Percentiles rank a stretch among this genome's conserved stretches.
These are phyloP conservation scores for Gracilaria gracilis DNA, from an alignment of 23 red algal species.

Conservation along the genomic window DNA sequence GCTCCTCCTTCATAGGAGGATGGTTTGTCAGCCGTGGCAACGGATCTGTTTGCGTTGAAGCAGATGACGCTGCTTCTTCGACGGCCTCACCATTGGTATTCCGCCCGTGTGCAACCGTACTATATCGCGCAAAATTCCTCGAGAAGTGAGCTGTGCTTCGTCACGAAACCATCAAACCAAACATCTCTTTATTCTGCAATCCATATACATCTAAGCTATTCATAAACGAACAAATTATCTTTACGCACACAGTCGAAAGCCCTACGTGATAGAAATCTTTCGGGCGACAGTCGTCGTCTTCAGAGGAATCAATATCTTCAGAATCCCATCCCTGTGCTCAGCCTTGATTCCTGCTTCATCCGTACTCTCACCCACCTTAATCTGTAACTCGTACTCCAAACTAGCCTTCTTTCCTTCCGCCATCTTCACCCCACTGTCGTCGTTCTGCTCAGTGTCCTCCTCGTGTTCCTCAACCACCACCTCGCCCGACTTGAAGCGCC, in stretches of 20 bases:
- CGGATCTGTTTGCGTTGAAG: not conserved
- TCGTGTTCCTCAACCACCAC: not conserved
- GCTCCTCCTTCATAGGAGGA: not conserved
- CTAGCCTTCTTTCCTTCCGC: not conserved
- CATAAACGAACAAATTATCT: too few relatives aligned
- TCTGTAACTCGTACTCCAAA: not conserved
- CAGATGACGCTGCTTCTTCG: not conserved
- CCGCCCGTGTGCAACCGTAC: not conserved
- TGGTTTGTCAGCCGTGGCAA: conserved; percentile 1
- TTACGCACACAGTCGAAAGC: not conserved
- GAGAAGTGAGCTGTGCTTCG: too few relatives aligned
- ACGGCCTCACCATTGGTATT: conserved; percentile 15
- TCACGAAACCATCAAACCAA: too few relatives aligned
- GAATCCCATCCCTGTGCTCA: not conserved
- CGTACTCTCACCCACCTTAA: not conserved
- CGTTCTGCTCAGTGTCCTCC: not conserved
- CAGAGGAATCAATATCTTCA: not conserved
- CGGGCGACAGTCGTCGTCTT: not conserved
- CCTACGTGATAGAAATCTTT: conserved; percentile 20
- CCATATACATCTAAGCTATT: too few relatives aligned
- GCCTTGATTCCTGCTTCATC: conserved; percentile 24
- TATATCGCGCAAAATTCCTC: not conserved
- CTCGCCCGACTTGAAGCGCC: conserved; percentile 1
- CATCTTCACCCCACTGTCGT: not conserved
- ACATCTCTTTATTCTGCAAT: not conserved